phyloP scores from a whole-genome alignment of 1,284 basidiomycete genomes.

The Hemileia vastatrix region DNA sequence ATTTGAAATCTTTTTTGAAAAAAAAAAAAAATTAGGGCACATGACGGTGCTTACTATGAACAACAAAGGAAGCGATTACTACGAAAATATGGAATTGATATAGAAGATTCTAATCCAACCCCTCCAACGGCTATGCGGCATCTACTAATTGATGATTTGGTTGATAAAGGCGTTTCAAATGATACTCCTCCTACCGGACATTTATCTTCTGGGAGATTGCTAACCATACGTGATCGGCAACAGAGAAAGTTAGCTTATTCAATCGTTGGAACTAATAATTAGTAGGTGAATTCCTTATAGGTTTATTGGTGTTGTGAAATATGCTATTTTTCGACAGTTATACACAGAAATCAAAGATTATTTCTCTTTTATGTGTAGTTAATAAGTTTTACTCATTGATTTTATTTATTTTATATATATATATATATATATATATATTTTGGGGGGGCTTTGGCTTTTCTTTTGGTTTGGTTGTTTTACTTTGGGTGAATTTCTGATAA shows the following conservation, averaged over 20 bases:
- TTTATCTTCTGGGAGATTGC: constrained; percentile 49
- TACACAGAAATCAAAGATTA: no score
- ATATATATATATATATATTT: no score
- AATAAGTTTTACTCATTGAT: no score
- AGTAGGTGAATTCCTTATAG: constrained; percentile 3
- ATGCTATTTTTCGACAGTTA: no score
- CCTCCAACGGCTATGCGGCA: constrained; percentile 13
- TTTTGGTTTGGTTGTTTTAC: background rate
- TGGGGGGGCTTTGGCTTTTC: no score
- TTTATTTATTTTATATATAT: no score
- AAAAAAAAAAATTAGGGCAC: no score
- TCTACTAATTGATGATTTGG: constrained; percentile 50
- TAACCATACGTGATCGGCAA: constrained; percentile 90
- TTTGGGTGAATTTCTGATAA: constrained; percentile 25
- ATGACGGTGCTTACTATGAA: constrained; percentile 60
- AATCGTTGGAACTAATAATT: constrained; percentile 37
- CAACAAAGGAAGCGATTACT: constrained; percentile 79
- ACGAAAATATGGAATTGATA: constrained; percentile 85
- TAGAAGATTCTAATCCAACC: constrained; percentile 64
- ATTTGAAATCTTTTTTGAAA: constrained; percentile 40
- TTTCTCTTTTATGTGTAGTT: no score
- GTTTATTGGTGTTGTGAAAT: no score
- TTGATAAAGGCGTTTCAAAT: no score
- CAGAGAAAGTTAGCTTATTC: constrained; percentile 53
- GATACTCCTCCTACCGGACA: background rate